Percentiles rank a stretch among this genome's conserved stretches.
Evolutionary conservation across 352 stramenopile species (phyloP).

Genomic region (Globisporangium orthogonon): DNA sequence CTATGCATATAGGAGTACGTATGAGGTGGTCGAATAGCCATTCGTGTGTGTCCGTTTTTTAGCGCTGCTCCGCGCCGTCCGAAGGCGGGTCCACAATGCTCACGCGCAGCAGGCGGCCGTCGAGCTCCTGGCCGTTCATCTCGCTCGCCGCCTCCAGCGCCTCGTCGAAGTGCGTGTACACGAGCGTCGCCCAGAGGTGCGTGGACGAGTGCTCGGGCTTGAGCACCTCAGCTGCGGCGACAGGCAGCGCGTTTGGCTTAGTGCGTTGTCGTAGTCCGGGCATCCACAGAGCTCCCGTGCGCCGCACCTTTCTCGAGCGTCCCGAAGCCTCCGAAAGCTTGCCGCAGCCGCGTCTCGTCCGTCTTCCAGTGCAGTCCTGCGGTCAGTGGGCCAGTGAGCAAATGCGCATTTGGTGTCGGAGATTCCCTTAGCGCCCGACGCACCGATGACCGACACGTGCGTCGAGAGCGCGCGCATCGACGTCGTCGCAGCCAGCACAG

Average conservation of each 20-base stretch:
- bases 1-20: too few relatives aligned
- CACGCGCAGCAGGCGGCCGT: conserved; percentile 68
- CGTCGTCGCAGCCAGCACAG: background rate
- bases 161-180: conserved; percentile 66
- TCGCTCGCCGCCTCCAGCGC: conserved; percentile 58
- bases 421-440: background rate
- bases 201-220: conserved; percentile 48
- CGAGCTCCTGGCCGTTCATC: conserved; percentile 81
- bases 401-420: too few relatives aligned
- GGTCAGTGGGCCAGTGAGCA: background rate
- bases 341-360: conserved; percentile 55
- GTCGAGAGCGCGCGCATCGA: conserved; percentile 22
- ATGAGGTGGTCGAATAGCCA: background rate
- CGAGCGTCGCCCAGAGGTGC: conserved; percentile 57
- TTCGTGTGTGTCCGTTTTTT: background rate
- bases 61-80: background rate
- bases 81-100: conserved; percentile 58
- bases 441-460: conserved; percentile 55
- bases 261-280: too few relatives aligned
- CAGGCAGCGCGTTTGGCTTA: background rate
- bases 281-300: background rate
- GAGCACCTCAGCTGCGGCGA: conserved; percentile 29
- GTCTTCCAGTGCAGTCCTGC: conserved; percentile 81
- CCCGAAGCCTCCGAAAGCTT: conserved; percentile 49
- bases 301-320: conserved; percentile 40